A percentile compares a stretch with the other conserved stretches of the same genome.
Conservation (phyloP, 2,329 filamentous ascomycete genomes). For the Cercospora canescens region DNA sequence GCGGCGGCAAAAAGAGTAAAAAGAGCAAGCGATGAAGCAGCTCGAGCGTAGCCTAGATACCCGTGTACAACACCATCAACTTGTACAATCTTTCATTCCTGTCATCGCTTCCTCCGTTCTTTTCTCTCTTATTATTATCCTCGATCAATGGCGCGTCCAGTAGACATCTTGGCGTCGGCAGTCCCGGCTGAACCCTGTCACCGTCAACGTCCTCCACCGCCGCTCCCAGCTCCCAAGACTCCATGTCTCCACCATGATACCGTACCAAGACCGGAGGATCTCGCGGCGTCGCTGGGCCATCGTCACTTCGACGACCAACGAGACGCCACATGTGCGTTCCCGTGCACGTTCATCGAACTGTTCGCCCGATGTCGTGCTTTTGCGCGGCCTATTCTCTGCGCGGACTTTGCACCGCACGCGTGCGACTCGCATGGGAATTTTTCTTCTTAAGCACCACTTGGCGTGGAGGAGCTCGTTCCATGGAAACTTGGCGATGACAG, state of each 20-base stretch:
- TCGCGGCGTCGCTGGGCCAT: constrained; percentile 4
- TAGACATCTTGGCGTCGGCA: background rate
- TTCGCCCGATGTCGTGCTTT: constrained; percentile 4
- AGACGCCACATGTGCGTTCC: constrained; percentile 1
- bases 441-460: background rate
- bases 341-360: background rate
- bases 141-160: too few species aligned
- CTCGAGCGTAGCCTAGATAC: background rate
- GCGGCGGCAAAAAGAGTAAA: constrained; percentile 35
- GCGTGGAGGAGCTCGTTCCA: background rate
- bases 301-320: constrained; percentile 9
- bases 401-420: background rate
- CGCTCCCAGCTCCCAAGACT: constrained; percentile 1
- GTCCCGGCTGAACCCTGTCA: background rate
- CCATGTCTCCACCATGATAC: background rate
- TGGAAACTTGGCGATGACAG: constrained; percentile 6
- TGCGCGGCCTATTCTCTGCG: background rate
- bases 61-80: background rate
- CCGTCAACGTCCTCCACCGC: too few species aligned
- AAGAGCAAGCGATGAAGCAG: constrained; percentile 20
- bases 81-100: background rate
- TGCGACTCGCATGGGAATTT: background rate
- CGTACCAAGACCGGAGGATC: constrained; percentile 7
- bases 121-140: background rate
- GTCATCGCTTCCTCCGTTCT: background rate